Evolutionary conservation across 2,329 filamentous ascomycete species (phyloP), one percentile per base, ranked within the genome.

Genomic region (Epicoccum sorghinum): DNA sequence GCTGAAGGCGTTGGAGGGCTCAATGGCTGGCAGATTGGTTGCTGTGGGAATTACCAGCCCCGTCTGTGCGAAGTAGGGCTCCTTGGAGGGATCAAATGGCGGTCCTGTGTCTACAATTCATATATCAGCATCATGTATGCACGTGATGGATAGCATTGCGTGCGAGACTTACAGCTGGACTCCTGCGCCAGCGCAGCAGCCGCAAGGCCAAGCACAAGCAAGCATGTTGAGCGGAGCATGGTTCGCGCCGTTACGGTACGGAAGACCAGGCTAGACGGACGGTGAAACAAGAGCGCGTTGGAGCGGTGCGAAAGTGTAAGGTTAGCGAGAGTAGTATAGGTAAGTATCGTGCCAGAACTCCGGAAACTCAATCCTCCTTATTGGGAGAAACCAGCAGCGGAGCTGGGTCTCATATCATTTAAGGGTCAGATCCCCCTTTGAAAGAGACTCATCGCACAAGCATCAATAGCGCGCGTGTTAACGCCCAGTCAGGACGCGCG

Each of bases 31-130:
- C 30, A 25, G 60, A 42, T 18, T 51, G 13, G 58, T 59, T 10
- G 18, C 18, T 18, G 18, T 18, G 3, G 65, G 65, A 33, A 46
- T 44, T 30, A 65, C 59, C 24, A 66, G 50, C 6, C 47, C 49
- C 39, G 49, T 59, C 32, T 47, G 51, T 14, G 48, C 65, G 44
- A 67, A 68, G 58, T 54, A 53, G 22, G 60, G 58, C 3, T 61
- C 63, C 13, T 60, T 52, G 12, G 57, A 55, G 30, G 62, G 62
- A 37, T 68, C 48, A 52, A 65, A 64, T 23, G 54, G 30, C 2
- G 65, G 62, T 33, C 59, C 60, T 14, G 56, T 59, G 36, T 61
- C 65, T 67, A 14, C 4, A 32, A 13, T 29, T 6, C 8, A 18
- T 27, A 7, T 22, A 10, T 30, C 30, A 29, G 27, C 27, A 29